Base-by-base conservation (phyloP, 228 moss, liverwort and hornwort genomes). In the Sphagnum fallax region DNA sequence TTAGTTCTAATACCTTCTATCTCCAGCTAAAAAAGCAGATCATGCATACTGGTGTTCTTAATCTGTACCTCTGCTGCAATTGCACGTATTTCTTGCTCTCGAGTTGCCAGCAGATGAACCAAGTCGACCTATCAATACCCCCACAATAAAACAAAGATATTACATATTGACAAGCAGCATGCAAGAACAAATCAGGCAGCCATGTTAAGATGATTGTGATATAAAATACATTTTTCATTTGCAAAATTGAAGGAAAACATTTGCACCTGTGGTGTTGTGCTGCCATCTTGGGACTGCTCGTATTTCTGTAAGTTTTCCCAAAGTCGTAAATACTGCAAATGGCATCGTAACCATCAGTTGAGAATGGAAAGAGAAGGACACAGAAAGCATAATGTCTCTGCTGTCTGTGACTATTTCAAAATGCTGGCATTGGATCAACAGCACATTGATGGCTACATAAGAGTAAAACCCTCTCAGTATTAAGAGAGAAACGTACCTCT, bases 61-160 rank as follows among this genome's bases (percentile, higher is more conserved):
- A 12, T 55, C 8, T 8, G 2, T 80, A 92, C 95, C 92, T 92
- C 92, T 14, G 93, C 93, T 64, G 90, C 85, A 64, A 93, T 83
- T 60, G 91, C 93, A 69, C 93, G 91, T 73, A 91, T 79, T 70
- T 91, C 93, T 83, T 97, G 97, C 76, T 97, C 97, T 57, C 93
- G 88, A 69, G 88, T 83, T 74, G 89, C 91, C 65, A 97, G 75
- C 32, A 90, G 78, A 83, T 91, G 88, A 57, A 73, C 87, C 69
- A 91, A 82, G 74, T 97, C 97, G 70, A 88, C 93, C 89, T 89
- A 81, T 53, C 47, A 72, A 66, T 32, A 32, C 32, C 32, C 32
- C 32, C 32, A 32, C 32, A 32, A 32, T 32, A 32, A 3, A 32
- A 32, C 32, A 32, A 32, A 32, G 32, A 32, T 32, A 32, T 32